Base-by-base conservation (phyloP, 2,329 filamentous ascomycete species). In the Aspergillus neotritici region DNA sequence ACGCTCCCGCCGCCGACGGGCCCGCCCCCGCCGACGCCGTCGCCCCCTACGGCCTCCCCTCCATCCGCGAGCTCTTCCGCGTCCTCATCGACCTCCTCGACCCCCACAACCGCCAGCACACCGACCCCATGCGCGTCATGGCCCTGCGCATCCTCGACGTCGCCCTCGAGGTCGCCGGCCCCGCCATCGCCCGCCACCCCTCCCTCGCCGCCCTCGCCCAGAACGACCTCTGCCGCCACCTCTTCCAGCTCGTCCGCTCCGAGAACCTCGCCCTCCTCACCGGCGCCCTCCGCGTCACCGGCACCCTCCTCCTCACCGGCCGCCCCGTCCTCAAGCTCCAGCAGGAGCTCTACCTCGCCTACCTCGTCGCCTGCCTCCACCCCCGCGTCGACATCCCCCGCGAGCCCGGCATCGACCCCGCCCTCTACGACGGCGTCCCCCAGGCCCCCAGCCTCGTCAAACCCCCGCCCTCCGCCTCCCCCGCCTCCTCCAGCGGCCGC, bases 81-180 rank as follows among this genome's bases (percentile, higher is more conserved):
- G 93, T 97, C 33, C 73, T 98, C 17, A 91, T 97, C 34, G 91
- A 94, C 63, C 82, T 98, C 12, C 71, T 98, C 17, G 89, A 98
- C 61, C 93, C 94, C 1, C 87, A 95, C 59, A 91, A 97, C 65
- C 83, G 82, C 40, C 87, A 91, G 55, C 87, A 96, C 64, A 94
- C 89, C 3, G 93, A 98, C 61, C 84, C 87, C 1, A 93, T 97
- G 84, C 82, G 91, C 55, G 88, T 98, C 32, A 98, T 98, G 90
- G 93, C 93, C 13, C 71, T 98, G 52, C 82, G 93, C 34, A 97
- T 98, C 51, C 93, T 98, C 43, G 93, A 98, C 64, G 93, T 98
- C 34, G 93, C 93, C 2, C 78, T 98, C 15, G 93, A 98, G 67
- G 91, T 98, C 45, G 89, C 93, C 2, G 93, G 93, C 0, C 91